Conservation (phyloP, 352 stramenopile species). For the Globisporangium megalacanthum region DNA sequence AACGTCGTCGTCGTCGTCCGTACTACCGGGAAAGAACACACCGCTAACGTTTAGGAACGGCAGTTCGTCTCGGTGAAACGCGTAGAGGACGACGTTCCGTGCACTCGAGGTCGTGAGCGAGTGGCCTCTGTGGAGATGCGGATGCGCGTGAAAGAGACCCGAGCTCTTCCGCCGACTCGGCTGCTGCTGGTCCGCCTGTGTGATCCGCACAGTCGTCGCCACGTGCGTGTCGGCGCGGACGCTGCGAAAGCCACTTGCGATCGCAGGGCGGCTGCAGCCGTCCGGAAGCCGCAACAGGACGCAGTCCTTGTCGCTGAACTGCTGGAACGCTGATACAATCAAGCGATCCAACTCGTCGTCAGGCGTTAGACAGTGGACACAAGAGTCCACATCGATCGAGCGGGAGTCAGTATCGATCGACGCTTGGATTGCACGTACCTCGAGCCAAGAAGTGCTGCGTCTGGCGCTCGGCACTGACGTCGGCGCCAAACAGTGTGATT, state of each 20-base stretch:
- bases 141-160: background rate
- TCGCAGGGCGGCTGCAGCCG: constrained; percentile 27
- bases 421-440: constrained; percentile 17
- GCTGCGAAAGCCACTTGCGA: constrained; percentile 42
- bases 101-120: constrained; percentile 13
- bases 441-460: constrained; percentile 46
- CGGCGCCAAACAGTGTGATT: constrained; percentile 52
- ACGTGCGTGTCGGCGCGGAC: constrained; percentile 30
- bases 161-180: constrained; percentile 9
- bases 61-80: constrained; percentile 61
- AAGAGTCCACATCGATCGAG: background rate
- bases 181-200: constrained; percentile 16
- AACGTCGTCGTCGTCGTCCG: constrained; percentile 21
- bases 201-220: constrained; percentile 36
- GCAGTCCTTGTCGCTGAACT: constrained; percentile 55
- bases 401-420: background rate
- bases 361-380: background rate
- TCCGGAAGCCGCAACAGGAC: constrained; percentile 47
- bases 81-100: constrained; percentile 38
- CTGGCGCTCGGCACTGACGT: constrained; percentile 25
- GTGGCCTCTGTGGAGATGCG: background rate
- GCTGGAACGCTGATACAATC: constrained; percentile 34
- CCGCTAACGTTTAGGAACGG: constrained; percentile 33
- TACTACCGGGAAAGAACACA: constrained; percentile 25
- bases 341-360: background rate